Evolutionary conservation across 1,139 yeast genomes (phyloP).

Genomic region (Saccharomyces hybrid): DNA sequence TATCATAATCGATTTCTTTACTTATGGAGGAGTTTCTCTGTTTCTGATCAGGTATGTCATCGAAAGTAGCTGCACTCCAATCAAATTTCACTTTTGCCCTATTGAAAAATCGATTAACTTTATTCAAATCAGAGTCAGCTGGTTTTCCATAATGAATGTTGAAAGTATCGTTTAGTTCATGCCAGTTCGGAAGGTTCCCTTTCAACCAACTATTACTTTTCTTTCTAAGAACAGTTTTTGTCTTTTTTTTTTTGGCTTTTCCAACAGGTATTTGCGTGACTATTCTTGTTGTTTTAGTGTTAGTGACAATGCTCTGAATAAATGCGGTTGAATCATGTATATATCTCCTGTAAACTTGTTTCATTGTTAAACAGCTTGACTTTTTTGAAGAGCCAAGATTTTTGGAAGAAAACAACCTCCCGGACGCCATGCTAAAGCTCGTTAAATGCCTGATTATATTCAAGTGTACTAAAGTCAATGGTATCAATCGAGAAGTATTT

Average conservation of each 20-base stretch:
- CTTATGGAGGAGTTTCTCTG: constrained; percentile 25
- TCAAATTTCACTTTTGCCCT: constrained; percentile 41
- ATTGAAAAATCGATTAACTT: constrained; percentile 39
- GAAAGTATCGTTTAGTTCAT: constrained; percentile 10
- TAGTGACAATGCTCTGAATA: neutral
- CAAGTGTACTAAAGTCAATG: neutral
- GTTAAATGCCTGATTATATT: neutral
- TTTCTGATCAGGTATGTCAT: constrained; percentile 47
- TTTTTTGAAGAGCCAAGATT: too few species aligned
- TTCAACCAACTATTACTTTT: neutral
- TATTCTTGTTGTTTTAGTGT: neutral
- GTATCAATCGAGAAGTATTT: neutral
- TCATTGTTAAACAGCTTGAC: neutral
- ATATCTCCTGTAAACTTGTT: neutral
- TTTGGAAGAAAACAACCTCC: neutral
- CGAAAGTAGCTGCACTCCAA: constrained; percentile 51
- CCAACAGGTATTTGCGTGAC: neutral
- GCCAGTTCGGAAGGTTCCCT: constrained; percentile 9
- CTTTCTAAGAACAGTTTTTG: neutral
- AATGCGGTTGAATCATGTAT: neutral
- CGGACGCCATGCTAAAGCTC: neutral
- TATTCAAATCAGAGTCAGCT: constrained; percentile 30
- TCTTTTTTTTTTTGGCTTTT: neutral
- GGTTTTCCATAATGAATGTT: constrained; percentile 34
- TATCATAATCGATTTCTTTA: neutral